Evolutionary conservation across 2,329 filamentous ascomycete genomes (phyloP), one percentile per base, ranked within the genome.

Genomic region (Fusarium sp.): DNA sequence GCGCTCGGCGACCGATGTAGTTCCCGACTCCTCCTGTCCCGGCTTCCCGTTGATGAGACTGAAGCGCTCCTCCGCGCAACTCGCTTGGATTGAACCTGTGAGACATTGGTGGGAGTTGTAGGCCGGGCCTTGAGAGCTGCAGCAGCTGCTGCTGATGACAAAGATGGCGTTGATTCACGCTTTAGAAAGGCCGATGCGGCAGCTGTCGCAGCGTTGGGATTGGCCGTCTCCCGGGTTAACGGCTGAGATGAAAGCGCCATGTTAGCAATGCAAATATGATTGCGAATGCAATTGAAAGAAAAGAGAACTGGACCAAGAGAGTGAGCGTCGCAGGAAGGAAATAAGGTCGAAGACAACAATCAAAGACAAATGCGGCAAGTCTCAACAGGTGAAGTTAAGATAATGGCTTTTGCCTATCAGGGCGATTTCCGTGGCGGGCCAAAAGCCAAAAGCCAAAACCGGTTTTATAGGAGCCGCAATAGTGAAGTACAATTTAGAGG

Each of bases 101-200:
- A 91, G 61, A 97, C 91, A 74, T 91, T 90, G 55, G 91, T 95
- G 26, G 94, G 94, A 5, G 92, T 91, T 55, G 90, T 90, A 13
- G 93, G 91, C 73, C 92, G 89, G 48, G 92, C 92, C 78, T 92
- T 91, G 64, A 98, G 87, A 49, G 95, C 95, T 32, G 94, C 91
- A 18, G 94, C 94, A 10, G 95, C 95, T 15, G 95, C 95, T 10
- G 95, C 93, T 38, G 92, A 91, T 42, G 95, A 97, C 45, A 97
- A 86, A 64, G 89, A 90, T 52, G 44, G 54, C 88, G 74, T 91
- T 88, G 75, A 87, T 80, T 89, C 87, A 77, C 87, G 90, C 74
- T 88, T 90, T 78, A 92, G 87, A 81, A 95, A 97, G 64, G 94
- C 95, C 80, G 93, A 92, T 67, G 90, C 90, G 66, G 95, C 94